Conservation (phyloP, 129 eudicot species). For the Lonicera japonica region DNA sequence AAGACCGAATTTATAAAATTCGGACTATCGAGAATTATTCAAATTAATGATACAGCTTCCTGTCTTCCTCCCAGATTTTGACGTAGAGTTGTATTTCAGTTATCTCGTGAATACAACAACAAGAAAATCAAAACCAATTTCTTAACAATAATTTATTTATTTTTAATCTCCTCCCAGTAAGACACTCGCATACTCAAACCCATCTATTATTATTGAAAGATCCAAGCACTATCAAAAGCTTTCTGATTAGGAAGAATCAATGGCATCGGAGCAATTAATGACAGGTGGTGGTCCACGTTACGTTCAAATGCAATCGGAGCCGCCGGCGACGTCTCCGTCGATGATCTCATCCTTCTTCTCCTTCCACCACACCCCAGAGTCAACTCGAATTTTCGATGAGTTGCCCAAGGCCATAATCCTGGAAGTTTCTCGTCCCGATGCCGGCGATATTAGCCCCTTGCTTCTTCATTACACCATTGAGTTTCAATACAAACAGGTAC, state of each 20-base stretch:
- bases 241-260: constrained; percentile 18
- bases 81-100: neutral
- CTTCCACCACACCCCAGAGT: constrained; percentile 48
- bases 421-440: constrained; percentile 80
- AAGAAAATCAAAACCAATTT: neutral
- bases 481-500: constrained; percentile 82
- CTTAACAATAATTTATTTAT: neutral
- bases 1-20: neutral
- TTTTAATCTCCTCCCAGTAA: neutral
- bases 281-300: constrained; percentile 52
- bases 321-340: constrained; percentile 19
- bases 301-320: constrained; percentile 75
- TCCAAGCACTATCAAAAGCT: neutral
- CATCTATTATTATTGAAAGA: neutral
- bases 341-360: constrained; percentile 48
- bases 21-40: neutral
- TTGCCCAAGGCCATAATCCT: constrained; percentile 69
- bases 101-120: neutral
- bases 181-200: neutral
- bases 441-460: constrained; percentile 85
- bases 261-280: constrained; percentile 69
- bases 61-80: constrained; percentile 3
- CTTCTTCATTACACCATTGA: constrained; percentile 70
- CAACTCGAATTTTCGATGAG: constrained; percentile 81
- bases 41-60: no score